Base-by-base conservation (phyloP, 2,329 filamentous ascomycete genomes). In the Verticillium nonalfalfae region DNA sequence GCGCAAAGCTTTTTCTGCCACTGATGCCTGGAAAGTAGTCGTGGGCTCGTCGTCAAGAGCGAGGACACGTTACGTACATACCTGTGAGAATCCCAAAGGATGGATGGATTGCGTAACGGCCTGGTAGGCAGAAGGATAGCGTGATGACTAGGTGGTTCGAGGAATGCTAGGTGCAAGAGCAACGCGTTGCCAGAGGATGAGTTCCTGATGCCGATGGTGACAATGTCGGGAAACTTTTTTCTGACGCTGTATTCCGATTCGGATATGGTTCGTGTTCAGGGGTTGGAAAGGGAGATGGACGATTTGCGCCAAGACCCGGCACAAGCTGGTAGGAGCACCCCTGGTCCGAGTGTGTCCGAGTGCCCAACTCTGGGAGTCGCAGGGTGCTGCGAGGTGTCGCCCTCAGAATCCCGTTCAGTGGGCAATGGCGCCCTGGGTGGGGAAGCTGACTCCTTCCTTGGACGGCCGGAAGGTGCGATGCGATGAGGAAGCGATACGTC, bases 151-250 rank as follows among this genome's bases (percentile, higher is more conserved):
- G 18, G 45, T 11, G 26, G 18, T 18, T 21, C 9, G 45, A 50
- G 45, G 45, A 50, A 50, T 50, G 45, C 45, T 50, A 50, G 9
- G 45, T 50, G n/a, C n/a, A 50, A 50, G 13, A 50, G 45, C 45
- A 50, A 50, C 45, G 45, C 45, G 45, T 50, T 18, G 45, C 18
- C 45, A 21, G n/a, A 13, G 13, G 45, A 21, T 18, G 18, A 50
- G 15, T 50, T 50, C 26, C 45, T 21, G n/a, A 1, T 21, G n/a
- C 6, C 21, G 45, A 50, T 18, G 9, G 18, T 50, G 4, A 50
- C 45, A n/a, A 50, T 18, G 45, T 13, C 55, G 31, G 55, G 55
- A 57, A 57, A 57, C 55, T 57, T 56, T 57, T 57, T 57, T 57
- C 26, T 56, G 14, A 31, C 26, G 13, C 26, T 56, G n/a, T n/a